Evolutionary conservation across 2,329 filamentous ascomycete species (phyloP), one percentile per base, ranked within the genome.

Genomic region (Cercospora citrullina): DNA sequence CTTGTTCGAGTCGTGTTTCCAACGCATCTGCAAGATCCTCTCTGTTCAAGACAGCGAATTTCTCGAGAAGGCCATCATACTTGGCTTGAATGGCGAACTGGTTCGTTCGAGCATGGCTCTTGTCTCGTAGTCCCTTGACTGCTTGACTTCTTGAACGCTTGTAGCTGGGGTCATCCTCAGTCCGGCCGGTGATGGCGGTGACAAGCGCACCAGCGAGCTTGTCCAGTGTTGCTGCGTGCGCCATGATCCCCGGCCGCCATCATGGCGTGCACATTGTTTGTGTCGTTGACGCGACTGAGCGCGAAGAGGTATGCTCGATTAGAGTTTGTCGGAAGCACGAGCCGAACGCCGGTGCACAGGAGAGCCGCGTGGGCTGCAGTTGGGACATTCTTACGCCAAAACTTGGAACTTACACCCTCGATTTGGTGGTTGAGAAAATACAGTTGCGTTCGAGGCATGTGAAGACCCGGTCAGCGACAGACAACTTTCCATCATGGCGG

Each of bases 11-110:
- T 39, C 91, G 85, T 53, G 77, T 75, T 45, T 83, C 81, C 39
- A 93, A 81, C 5, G 88, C 89, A 76, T 94, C 89, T 12, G 93
- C 92, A 28, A 97, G 82, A 45, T 87, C 88, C 74, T 97, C 94
- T 69, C 91, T 88, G 75, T 91, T 90, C 59, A 92, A 85, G 64
- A 98, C 85, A 33, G 89, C 87, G 74, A 97, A 95, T 73, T 94
- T 93, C 81, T 98, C 95, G 72, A 94, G 90, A 2, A 97, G 83
- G 0, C 83, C 83, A 23, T 78, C 73, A 18, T 80, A 76, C 39
- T 73, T 78, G 2, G 78, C 72, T 51, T 78, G 76, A 31, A 84
- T 78, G n/a, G 82, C 81, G 73, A 84, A 85, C 63, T 84, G 83
- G 69, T 84, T 84, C 1, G 80, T 82, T 36, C 83, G 80, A 58